These are phyloP conservation scores for Solanum chaucha DNA, from an alignment of 257 asterid species.

Conservation along the genomic window DNA sequence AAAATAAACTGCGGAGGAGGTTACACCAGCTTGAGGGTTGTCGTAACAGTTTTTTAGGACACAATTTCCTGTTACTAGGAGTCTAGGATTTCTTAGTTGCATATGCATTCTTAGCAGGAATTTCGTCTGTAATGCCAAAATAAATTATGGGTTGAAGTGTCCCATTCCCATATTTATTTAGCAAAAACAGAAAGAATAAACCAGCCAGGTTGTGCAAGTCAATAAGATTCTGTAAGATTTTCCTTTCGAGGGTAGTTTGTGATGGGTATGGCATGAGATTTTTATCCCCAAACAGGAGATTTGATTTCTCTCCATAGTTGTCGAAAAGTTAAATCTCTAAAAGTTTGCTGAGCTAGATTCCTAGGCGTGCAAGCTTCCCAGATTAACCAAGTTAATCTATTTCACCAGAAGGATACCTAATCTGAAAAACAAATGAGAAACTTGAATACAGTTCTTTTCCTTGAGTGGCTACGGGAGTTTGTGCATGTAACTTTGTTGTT, in stretches of 20 bases:
- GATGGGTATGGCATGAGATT: not conserved
- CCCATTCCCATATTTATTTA: not conserved
- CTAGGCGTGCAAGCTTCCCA: not conserved
- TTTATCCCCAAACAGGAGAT: not conserved
- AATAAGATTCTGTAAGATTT: not conserved
- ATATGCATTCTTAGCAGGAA: not conserved
- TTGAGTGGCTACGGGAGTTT: not conserved
- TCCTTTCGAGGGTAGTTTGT: not conserved
- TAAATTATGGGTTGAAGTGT: not conserved
- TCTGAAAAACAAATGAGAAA: not conserved
- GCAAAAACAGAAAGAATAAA: not conserved
- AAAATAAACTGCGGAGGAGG: not conserved
- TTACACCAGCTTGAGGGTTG: not conserved
- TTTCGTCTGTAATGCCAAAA: not conserved
- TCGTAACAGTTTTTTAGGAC: not conserved
- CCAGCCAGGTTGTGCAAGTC: not conserved
- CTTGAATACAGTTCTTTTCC: not conserved
- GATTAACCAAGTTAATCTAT: not conserved
- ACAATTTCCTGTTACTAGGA: not conserved
- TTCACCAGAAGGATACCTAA: not conserved
- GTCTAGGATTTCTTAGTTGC: not conserved
- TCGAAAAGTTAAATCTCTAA: not conserved
- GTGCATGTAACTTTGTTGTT: not conserved
- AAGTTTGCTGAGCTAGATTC: not conserved
- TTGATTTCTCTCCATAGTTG: not conserved